These are phyloP conservation scores for Xylaria acuta DNA, from an alignment of 495 filamentous ascomycete genomes.

Conservation along the genomic window DNA sequence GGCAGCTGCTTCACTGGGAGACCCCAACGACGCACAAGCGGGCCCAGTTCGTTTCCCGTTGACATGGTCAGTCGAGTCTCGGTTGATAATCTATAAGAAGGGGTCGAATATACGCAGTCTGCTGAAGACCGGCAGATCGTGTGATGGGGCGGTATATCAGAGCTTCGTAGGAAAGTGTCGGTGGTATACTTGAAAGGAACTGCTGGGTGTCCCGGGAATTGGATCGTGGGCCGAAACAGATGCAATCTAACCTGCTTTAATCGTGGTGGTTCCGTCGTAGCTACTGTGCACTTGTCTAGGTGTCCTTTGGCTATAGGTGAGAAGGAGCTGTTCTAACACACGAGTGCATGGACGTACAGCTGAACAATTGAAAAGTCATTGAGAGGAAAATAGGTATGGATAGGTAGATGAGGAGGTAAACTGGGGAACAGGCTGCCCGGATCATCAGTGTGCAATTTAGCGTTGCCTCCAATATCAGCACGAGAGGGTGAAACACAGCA, in stretches of 20 bases:
- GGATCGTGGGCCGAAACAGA: background rate
- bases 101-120: background rate
- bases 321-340: background rate
- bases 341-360: background rate
- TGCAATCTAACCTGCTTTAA: background rate
- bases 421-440: background rate
- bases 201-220: background rate
- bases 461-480: background rate
- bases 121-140: background rate
- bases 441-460: background rate
- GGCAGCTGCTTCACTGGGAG: constrained; percentile 50
- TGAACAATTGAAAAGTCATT: background rate
- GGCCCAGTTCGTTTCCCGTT: constrained; percentile 29
- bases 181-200: background rate
- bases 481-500: background rate
- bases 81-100: background rate
- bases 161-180: background rate
- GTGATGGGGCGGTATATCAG: background rate
- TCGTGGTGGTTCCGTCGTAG: constrained; percentile 5
- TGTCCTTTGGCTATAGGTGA: background rate
- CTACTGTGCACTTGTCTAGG: background rate
- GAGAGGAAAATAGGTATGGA: background rate
- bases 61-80: background rate
- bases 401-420: background rate
- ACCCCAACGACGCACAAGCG: constrained; percentile 52